Conservation (phyloP, 2,329 filamentous ascomycete genomes). For the Fusarium keratoplasticum region DNA sequence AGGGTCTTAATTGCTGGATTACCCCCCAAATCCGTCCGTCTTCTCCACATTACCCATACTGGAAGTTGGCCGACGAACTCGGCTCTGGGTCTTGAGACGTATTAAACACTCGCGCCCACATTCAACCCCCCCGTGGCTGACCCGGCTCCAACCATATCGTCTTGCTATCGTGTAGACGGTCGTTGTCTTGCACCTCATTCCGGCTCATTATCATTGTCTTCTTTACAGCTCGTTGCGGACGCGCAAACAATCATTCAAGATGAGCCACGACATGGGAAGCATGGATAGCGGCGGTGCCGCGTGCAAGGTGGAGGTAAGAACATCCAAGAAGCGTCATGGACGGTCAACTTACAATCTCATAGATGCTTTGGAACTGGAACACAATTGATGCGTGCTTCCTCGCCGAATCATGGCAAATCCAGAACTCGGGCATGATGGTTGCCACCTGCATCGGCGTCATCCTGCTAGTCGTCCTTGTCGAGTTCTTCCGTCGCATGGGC, state of each 20-base stretch:
- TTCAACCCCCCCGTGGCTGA: not conserved
- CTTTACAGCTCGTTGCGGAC: not conserved
- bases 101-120: slow-evolving; percentile 4
- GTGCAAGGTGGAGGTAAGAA: slow-evolving; percentile 50
- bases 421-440: slow-evolving; percentile 77
- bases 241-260: slow-evolving; percentile 4
- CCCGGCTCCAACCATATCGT: not conserved
- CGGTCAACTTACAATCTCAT: not conserved
- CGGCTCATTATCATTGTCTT: not conserved
- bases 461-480: slow-evolving; percentile 76
- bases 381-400: slow-evolving; percentile 80
- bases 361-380: slow-evolving; percentile 87
- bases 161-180: not conserved
- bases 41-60: slow-evolving; percentile 5
- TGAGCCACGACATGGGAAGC: slow-evolving; percentile 35
- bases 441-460: slow-evolving; percentile 83
- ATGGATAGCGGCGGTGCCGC: slow-evolving; percentile 30
- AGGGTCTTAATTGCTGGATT: slow-evolving; percentile 15
- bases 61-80: not conserved
- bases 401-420: slow-evolving; percentile 76
- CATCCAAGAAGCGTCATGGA: not conserved
- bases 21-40: slow-evolving; percentile 16
- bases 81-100: not conserved
- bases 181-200: not conserved
- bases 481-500: slow-evolving; percentile 75